Evolutionary conservation across 768 basidiomycete species (phyloP).

Genomic region (Tremella fuciformis): DNA sequence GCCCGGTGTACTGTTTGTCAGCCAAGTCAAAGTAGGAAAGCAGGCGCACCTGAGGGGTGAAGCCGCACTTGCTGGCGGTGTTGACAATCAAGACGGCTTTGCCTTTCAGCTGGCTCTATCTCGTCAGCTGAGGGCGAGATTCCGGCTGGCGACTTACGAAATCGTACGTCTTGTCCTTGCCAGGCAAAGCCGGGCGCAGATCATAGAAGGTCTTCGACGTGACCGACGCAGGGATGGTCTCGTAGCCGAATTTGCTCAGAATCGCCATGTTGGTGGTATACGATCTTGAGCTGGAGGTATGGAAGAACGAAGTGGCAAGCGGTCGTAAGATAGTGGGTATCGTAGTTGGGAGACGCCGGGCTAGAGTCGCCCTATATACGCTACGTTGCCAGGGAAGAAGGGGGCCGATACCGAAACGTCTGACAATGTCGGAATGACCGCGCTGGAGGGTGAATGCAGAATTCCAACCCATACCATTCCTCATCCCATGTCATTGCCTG

Average conservation of each 20-base stretch:
- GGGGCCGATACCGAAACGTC: too few species aligned
- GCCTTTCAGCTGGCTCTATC: slow-evolving; percentile 35
- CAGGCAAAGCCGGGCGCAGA: slow-evolving; percentile 43
- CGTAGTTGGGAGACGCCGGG: too few species aligned
- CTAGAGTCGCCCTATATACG: too few species aligned
- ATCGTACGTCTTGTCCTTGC: slow-evolving; percentile 32
- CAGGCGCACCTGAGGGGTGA: slow-evolving; percentile 46
- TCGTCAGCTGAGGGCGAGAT: not conserved
- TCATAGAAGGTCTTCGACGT: slow-evolving; percentile 46
- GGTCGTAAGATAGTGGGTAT: too few species aligned
- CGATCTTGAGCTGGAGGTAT: too few species aligned
- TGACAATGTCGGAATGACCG: too few species aligned
- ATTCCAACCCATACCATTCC: too few species aligned
- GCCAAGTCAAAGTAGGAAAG: slow-evolving; percentile 1
- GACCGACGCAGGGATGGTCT: slow-evolving; percentile 31
- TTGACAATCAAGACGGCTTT: slow-evolving; percentile 54
- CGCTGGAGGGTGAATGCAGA: too few species aligned
- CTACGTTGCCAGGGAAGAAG: too few species aligned
- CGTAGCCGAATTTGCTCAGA: slow-evolving; percentile 40
- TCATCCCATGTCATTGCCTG: too few species aligned
- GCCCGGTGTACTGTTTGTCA: slow-evolving; percentile 56
- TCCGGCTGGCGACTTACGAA: slow-evolving; percentile 31
- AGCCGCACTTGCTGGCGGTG: slow-evolving; percentile 52
- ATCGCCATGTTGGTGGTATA: slow-evolving; percentile 15
- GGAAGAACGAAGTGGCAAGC: too few species aligned